phyloP scores from a whole-genome alignment of 345 rosid species.

The Microcos paniculata region DNA sequence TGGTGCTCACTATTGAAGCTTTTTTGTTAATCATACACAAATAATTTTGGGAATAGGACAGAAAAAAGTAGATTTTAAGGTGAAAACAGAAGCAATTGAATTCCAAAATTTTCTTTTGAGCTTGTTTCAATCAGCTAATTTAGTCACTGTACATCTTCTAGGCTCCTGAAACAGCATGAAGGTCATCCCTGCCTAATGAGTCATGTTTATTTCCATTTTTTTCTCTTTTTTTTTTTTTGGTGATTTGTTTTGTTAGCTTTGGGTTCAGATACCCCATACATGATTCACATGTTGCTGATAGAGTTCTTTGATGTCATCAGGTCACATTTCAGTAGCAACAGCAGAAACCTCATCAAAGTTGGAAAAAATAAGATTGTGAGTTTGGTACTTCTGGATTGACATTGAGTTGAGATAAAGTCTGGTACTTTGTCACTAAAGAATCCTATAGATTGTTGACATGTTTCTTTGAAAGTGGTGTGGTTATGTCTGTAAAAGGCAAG shows the following conservation, averaged over 20 bases:
- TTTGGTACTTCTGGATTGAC: not conserved
- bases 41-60: not conserved
- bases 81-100: not conserved
- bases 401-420: not conserved
- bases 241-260: not conserved
- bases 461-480: not conserved
- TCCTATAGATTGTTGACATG: not conserved
- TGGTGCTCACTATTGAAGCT: not conserved
- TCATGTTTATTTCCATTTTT: not conserved
- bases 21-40: not conserved
- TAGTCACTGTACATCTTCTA: not conserved
- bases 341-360: not conserved
- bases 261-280: not conserved
- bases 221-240: not conserved
- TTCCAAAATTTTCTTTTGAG: not conserved
- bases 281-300: not conserved
- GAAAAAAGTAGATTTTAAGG: not conserved
- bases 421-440: not conserved
- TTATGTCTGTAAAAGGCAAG: not conserved
- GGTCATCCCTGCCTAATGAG: not conserved
- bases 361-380: conserved; percentile 6
- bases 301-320: conserved; percentile 8
- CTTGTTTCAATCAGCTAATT: not conserved
- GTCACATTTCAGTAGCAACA: conserved; percentile 9
- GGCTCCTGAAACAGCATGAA: not conserved